These are phyloP conservation scores for Pseudogymnoascus sp. DNA, from an alignment of 2,329 filamentous ascomycete genomes.

Conservation along the genomic window DNA sequence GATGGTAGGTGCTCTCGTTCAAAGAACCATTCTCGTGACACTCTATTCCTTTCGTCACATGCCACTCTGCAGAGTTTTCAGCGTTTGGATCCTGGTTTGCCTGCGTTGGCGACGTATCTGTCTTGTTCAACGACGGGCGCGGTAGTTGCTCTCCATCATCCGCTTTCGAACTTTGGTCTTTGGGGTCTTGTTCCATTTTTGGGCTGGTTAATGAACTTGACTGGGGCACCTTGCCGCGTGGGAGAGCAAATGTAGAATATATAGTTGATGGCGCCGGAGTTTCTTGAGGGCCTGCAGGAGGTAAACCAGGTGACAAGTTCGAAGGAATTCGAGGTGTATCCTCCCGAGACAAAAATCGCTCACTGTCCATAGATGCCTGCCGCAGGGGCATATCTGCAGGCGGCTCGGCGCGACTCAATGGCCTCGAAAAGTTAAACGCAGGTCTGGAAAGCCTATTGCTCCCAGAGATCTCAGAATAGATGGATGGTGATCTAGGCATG, in stretches of 20 bases:
- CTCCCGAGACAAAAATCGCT: conserved; percentile 56
- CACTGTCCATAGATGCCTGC: conserved; percentile 60
- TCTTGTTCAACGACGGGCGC: neutral
- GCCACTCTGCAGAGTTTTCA: conserved; percentile 76
- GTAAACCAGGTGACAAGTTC: conserved; percentile 64
- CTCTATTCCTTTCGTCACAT: conserved; percentile 82
- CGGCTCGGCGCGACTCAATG: conserved; percentile 66
- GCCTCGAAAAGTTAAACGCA: conserved; percentile 89
- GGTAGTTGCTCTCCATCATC: too few species aligned
- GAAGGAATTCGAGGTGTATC: conserved; percentile 62
- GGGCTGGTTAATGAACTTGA: conserved; percentile 48
- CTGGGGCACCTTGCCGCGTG: conserved; percentile 72
- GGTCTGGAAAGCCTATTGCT: conserved; percentile 56
- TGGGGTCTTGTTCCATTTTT: neutral
- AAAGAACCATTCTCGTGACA: conserved; percentile 81
- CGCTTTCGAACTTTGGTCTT: too few species aligned
- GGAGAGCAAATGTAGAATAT: conserved; percentile 77
- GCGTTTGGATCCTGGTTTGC: conserved; percentile 28
- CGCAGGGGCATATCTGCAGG: conserved; percentile 49
- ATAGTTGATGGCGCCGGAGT: conserved; percentile 63
- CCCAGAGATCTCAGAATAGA: conserved; percentile 71
- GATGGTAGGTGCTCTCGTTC: conserved; percentile 92
- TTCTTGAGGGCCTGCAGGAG: conserved; percentile 46
- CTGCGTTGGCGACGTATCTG: neutral
- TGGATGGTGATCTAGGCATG: conserved; percentile 69